These are phyloP conservation scores for Westerdykella sp. DNA, from an alignment of 2,329 filamentous ascomycete species.

Conservation along the genomic window DNA sequence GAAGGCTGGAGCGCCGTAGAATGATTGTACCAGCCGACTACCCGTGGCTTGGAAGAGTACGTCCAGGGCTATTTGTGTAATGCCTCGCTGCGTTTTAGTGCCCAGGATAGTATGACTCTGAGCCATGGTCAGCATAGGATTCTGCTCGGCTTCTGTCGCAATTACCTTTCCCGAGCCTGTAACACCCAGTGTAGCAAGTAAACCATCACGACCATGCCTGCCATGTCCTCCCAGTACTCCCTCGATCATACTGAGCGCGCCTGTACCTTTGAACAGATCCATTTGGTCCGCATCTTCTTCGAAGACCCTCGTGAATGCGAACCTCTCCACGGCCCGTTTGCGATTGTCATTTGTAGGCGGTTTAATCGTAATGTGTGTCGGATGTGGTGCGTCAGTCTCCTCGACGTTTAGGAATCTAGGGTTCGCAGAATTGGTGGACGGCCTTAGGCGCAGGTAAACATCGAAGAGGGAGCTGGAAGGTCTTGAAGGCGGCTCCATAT, in stretches of 20 bases:
- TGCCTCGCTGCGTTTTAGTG: slow-evolving; percentile 74
- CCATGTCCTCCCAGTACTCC: slow-evolving; percentile 69
- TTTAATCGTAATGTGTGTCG: slow-evolving; percentile 49
- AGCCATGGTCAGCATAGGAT: neutral
- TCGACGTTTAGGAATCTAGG: slow-evolving; percentile 74
- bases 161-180: slow-evolving; percentile 91
- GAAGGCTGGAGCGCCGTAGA: slow-evolving; percentile 55
- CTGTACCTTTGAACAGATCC: slow-evolving; percentile 77
- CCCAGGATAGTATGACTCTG: slow-evolving; percentile 95
- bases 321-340: slow-evolving; percentile 84
- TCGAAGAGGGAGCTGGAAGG: slow-evolving; percentile 63
- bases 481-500: slow-evolving; percentile 34
- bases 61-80: slow-evolving; percentile 88
- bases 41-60: slow-evolving; percentile 79
- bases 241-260: slow-evolving; percentile 68
- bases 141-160: neutral
- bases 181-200: slow-evolving; percentile 86
- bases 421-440: slow-evolving; percentile 30
- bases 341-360: slow-evolving; percentile 72
- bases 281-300: slow-evolving; percentile 79
- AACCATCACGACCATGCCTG: slow-evolving; percentile 75
- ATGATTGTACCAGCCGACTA: slow-evolving; percentile 59
- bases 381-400: slow-evolving; percentile 31
- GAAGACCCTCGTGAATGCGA: slow-evolving; percentile 90
- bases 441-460: slow-evolving; percentile 75